Conservation (phyloP, 129 eudicot genomes). For the Escallonia herrerae region DNA sequence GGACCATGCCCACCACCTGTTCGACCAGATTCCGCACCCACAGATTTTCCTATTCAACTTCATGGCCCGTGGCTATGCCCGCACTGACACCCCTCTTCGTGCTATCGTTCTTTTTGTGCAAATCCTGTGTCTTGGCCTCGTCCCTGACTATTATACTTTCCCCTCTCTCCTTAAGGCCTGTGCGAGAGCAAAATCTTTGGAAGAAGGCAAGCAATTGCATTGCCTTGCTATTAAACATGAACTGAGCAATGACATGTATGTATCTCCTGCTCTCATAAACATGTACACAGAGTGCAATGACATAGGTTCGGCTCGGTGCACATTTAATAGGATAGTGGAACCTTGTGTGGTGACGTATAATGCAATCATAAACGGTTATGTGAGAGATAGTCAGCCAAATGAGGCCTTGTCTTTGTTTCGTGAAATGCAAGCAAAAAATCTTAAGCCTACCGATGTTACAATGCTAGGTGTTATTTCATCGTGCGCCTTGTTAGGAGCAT, state of each 20-base stretch:
- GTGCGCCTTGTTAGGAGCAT: background rate
- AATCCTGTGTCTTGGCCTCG: slow-evolving; percentile 15
- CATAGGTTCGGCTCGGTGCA: slow-evolving; percentile 4
- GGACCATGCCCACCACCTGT: slow-evolving; percentile 21
- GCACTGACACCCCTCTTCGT: slow-evolving; percentile 8
- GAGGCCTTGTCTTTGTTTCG: slow-evolving; percentile 30
- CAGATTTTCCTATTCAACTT: slow-evolving; percentile 36
- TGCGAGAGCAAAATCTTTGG: background rate
- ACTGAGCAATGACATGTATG: slow-evolving; percentile 28
- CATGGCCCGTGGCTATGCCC: slow-evolving; percentile 33
- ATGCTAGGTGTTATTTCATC: background rate
- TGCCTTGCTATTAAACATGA: slow-evolving; percentile 28
- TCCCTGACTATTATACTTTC: slow-evolving; percentile 30
- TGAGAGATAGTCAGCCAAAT: slow-evolving; percentile 7
- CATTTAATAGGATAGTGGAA: slow-evolving; percentile 8
- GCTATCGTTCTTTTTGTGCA: slow-evolving; percentile 16
- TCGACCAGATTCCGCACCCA: slow-evolving; percentile 25
- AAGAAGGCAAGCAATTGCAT: slow-evolving; percentile 25
- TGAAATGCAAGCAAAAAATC: slow-evolving; percentile 22
- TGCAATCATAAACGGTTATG: background rate
- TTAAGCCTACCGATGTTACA: background rate
- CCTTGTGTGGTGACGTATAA: slow-evolving; percentile 14
- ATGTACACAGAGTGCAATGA: slow-evolving; percentile 28
- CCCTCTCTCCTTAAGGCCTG: slow-evolving; percentile 18
- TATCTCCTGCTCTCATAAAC: slow-evolving; percentile 30